Percentiles rank a stretch among this genome's conserved stretches.
phyloP scores from a whole-genome alignment of 2,329 filamentous ascomycete species.

The Bipolaris victoriae region DNA sequence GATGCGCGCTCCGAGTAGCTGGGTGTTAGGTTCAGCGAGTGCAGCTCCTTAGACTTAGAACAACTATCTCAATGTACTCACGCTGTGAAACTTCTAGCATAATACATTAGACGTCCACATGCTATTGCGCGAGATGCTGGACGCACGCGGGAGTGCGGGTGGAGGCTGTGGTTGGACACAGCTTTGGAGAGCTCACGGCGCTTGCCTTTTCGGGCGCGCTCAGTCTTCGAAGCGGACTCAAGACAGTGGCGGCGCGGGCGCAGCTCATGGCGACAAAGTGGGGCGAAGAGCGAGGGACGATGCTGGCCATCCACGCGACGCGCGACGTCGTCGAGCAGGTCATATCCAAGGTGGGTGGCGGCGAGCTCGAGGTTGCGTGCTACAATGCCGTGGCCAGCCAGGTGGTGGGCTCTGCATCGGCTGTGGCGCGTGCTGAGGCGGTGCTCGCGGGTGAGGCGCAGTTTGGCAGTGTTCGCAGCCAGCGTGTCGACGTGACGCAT shows the following conservation, averaged over 20 bases:
- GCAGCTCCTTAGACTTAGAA: too few species aligned
- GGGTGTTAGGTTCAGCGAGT: too few species aligned
- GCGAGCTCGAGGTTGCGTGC: conserved; percentile 52
- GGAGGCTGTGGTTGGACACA: conserved; percentile 23
- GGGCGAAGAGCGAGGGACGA: conserved; percentile 29
- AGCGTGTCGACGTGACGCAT: conserved; percentile 31
- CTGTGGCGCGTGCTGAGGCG: conserved; percentile 15
- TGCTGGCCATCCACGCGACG: conserved; percentile 23
- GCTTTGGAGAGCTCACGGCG: conserved; percentile 50
- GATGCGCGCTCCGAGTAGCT: too few species aligned
- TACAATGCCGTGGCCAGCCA: conserved; percentile 47
- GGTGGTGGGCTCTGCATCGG: conserved; percentile 39
- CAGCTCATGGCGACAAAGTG: conserved; percentile 31
- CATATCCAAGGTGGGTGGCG: background rate
- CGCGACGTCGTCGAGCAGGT: conserved; percentile 1
- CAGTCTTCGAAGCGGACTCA: conserved; percentile 35
- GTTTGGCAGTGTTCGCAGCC: background rate
- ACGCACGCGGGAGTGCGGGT: background rate
- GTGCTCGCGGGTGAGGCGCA: background rate
- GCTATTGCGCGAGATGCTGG: background rate
- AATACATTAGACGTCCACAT: too few species aligned
- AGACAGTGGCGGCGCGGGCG: conserved; percentile 45
- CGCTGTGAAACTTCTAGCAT: too few species aligned
- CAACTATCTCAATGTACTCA: too few species aligned
- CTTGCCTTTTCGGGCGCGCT: conserved; percentile 44